Percentiles rank a stretch among this genome's conserved stretches.
These are phyloP conservation scores for Henckelia pumila DNA, from an alignment of 257 asterid species.

Conservation along the genomic window DNA sequence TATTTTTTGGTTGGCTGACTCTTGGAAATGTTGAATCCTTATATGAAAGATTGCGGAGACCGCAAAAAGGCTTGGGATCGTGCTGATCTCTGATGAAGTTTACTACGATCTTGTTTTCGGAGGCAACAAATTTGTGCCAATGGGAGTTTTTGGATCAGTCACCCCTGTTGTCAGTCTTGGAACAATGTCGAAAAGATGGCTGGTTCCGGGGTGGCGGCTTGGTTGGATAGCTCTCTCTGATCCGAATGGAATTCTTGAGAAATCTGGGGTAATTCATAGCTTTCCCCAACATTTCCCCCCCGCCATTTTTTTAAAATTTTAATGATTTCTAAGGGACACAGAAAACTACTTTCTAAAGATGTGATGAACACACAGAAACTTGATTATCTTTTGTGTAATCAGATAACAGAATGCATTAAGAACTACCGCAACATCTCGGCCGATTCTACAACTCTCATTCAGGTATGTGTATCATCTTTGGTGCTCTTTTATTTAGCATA, in stretches of 20 bases:
- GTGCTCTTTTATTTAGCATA: too few relatives aligned
- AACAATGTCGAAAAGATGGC: slow-evolving; percentile 71
- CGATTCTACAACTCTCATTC: slow-evolving; percentile 43
- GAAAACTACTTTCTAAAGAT: too few relatives aligned
- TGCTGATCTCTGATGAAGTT: slow-evolving; percentile 66
- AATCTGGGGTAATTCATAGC: slow-evolving; percentile 43
- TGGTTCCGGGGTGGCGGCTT: slow-evolving; percentile 71
- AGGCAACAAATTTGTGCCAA: slow-evolving; percentile 41
- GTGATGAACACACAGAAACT: background rate
- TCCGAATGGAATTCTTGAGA: slow-evolving; percentile 53
- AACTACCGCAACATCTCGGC: slow-evolving; percentile 46
- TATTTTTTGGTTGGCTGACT: slow-evolving; percentile 9
- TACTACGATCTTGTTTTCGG: slow-evolving; percentile 62
- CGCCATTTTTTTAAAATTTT: too few relatives aligned
- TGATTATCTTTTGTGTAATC: slow-evolving; percentile 18
- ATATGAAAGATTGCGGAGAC: slow-evolving; percentile 56
- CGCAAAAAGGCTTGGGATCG: slow-evolving; percentile 52
- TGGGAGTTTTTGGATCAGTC: slow-evolving; percentile 48
- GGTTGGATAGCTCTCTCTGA: slow-evolving; percentile 68
- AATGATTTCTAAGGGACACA: too few relatives aligned
- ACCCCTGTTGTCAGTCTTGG: slow-evolving; percentile 60
- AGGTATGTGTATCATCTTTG: slow-evolving; percentile 30
- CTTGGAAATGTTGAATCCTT: background rate
- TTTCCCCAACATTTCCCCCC: slow-evolving; percentile 8
- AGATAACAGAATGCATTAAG: slow-evolving; percentile 52